Conservation (phyloP, 1,284 basidiomycete genomes). For the Trichosporon sp. region DNA sequence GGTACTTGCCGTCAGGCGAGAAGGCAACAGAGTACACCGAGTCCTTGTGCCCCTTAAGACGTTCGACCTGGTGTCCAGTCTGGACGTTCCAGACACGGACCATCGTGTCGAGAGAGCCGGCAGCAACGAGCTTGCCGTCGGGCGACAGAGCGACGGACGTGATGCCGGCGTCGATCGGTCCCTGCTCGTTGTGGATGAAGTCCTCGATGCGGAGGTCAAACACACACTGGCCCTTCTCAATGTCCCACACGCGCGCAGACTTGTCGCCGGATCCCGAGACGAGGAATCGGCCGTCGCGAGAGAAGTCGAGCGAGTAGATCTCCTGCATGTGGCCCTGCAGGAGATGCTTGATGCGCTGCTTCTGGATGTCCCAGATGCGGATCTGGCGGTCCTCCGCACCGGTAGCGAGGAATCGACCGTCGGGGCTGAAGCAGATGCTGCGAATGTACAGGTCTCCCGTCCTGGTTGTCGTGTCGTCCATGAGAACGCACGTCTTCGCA, state of each 20-base stretch:
- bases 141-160: conserved; percentile 67
- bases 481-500: conserved; percentile 66
- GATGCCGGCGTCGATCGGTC: conserved; percentile 67
- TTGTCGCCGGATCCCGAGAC: conserved; percentile 87
- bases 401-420: conserved; percentile 73
- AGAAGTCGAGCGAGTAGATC: conserved; percentile 86
- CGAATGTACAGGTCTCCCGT: conserved; percentile 74
- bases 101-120: conserved; percentile 75
- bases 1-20: conserved; percentile 68
- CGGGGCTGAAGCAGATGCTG: conserved; percentile 76
- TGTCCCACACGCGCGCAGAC: conserved; percentile 84
- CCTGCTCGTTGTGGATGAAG: conserved; percentile 53
- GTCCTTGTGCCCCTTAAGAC: conserved; percentile 74
- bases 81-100: conserved; percentile 81
- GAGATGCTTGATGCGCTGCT: conserved; percentile 64
- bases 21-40: conserved; percentile 82
- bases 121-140: conserved; percentile 73
- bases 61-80: conserved; percentile 66
- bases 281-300: conserved; percentile 70
- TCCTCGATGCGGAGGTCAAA: conserved; percentile 53
- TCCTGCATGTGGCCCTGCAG: conserved; percentile 84
- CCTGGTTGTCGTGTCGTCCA: conserved; percentile 63
- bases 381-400: conserved; percentile 80
- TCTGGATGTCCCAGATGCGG: conserved; percentile 82
- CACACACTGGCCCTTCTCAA: conserved; percentile 59